phyloP scores from a whole-genome alignment of 1,284 basidiomycete genomes.

The Puccinia triticina region DNA sequence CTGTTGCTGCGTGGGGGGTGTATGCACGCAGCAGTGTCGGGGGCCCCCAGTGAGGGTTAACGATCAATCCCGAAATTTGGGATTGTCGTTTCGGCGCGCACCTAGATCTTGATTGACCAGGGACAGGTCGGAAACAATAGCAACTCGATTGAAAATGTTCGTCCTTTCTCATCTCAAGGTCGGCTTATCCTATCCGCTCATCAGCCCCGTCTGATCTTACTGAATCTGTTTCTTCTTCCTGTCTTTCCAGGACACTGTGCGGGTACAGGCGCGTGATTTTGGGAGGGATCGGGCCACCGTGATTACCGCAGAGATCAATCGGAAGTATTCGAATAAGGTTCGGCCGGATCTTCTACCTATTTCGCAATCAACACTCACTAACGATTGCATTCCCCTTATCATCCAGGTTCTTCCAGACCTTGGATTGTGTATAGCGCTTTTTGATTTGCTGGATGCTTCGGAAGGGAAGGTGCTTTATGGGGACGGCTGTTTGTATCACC shows the following conservation, averaged over 20 bases:
- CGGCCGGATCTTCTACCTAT: neutral
- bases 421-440: conserved; percentile 41
- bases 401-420: conserved; percentile 48
- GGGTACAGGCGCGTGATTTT: conserved; percentile 47
- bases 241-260: conserved; percentile 39
- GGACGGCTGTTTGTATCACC: conserved; percentile 49
- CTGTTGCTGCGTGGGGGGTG: too few species aligned
- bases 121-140: neutral
- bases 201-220: neutral
- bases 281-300: conserved; percentile 45
- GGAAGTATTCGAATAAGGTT: conserved; percentile 50
- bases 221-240: neutral
- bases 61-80: too few species aligned
- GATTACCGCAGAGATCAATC: conserved; percentile 37
- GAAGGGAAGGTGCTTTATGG: conserved; percentile 51
- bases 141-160: conserved; percentile 16
- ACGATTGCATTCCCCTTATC: neutral
- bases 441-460: conserved; percentile 40
- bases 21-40: too few species aligned
- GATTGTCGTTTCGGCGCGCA: too few species aligned
- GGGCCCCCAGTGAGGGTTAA: too few species aligned
- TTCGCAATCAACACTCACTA: too few species aligned
- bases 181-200: neutral
- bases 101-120: too few species aligned
- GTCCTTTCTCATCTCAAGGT: conserved; percentile 44